Evolutionary conservation across 345 rosid species (phyloP).

Genomic region (Anastatica hierochuntica): DNA sequence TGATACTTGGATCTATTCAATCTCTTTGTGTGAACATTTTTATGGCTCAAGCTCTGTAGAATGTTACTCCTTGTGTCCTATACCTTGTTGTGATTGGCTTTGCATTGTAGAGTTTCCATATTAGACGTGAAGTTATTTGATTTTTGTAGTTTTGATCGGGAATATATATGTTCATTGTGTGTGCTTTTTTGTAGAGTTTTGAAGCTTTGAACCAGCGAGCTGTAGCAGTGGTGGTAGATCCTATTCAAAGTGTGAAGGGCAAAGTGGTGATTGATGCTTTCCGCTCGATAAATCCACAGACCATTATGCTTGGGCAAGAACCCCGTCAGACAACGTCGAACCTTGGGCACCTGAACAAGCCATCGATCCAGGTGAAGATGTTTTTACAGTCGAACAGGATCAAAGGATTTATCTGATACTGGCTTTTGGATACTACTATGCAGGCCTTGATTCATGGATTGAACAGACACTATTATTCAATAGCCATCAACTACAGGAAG

Average conservation of each 20-base stretch:
- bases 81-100: background rate
- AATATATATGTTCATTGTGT: background rate
- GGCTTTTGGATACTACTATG: background rate
- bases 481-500: constrained; percentile 84
- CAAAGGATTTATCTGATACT: background rate
- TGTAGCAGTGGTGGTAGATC: constrained; percentile 89
- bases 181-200: constrained; percentile 47
- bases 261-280: constrained; percentile 90
- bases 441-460: constrained; percentile 91
- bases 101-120: background rate
- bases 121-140: background rate
- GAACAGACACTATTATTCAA: constrained; percentile 82
- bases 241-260: constrained; percentile 87
- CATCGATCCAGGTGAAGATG: constrained; percentile 53
- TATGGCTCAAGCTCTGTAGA: background rate
- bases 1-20: background rate
- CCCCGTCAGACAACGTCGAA: constrained; percentile 89
- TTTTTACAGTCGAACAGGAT: background rate
- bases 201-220: constrained; percentile 86
- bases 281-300: constrained; percentile 80
- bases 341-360: constrained; percentile 87
- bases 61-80: background rate
- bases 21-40: background rate
- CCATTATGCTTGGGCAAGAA: constrained; percentile 97
- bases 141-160: no score